Evolutionary conservation across 805 yeast species (phyloP), one percentile per base, ranked within the genome.

Genomic region (Metschnikowia dekortorum): DNA sequence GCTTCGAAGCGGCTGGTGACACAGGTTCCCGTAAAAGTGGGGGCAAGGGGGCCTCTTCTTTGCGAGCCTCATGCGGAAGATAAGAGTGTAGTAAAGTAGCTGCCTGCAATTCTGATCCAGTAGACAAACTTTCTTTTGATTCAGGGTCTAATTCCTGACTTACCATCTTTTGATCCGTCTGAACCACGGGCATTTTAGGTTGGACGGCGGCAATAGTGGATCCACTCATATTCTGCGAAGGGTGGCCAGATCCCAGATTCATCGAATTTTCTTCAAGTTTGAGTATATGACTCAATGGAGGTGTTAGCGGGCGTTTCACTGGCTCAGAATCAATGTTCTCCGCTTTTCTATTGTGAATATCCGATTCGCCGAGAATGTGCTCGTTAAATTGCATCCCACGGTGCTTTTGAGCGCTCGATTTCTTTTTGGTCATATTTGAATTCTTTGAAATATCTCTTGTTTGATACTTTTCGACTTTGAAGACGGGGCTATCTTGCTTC

Each of bases 201-300:
- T 39, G 35, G 26, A 14, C 37, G 2, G 42, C 40, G 7, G 44
- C 18, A 11, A 45, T 49, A 11, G 44, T 35, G 10, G 49, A 46
- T 8, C 48, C 43, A 22, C 48, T 44, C 28, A 41, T 32, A 29
- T 39, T 38, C n/a, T 38, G 51, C 18, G 48, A 28, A 1, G 45
- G 14, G n/a, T 8, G 31, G 11, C 8, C 28, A 13, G 31, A 26
- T 33, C 34, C 34, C 18, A 7, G 16, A 26, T n/a, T 34, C 45
- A 13, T 18, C n/a, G 9, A 10, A n/a, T 26, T 13, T n/a, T 22
- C 26, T n/a, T 32, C 34, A 22, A 30, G 26, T 32, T 41, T 44
- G 33, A 44, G 36, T 8, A 44, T 34, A 26, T 35, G 46, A 11
- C 9, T 44, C 26, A 44, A 35, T 14, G 46, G 46, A 14, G 46